Evolutionary conservation across 2,329 filamentous ascomycete genomes (phyloP).

Genomic region (Colletotrichum sp.): DNA sequence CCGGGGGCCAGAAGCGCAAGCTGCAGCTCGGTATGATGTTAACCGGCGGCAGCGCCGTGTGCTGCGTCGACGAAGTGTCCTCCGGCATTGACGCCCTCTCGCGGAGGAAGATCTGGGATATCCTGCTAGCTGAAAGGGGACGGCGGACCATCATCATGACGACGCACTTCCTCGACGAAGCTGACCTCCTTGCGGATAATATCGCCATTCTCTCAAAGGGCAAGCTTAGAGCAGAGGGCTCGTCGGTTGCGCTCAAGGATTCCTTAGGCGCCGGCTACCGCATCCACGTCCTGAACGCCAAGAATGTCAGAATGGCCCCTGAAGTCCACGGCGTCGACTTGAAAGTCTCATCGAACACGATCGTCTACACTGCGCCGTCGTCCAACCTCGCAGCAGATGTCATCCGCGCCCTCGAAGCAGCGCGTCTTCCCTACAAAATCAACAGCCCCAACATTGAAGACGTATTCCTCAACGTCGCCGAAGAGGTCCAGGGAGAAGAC

Average conservation of each 20-base stretch:
- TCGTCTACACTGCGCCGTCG: slow-evolving; percentile 74
- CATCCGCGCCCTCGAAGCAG: slow-evolving; percentile 70
- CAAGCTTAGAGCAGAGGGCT: slow-evolving; percentile 68
- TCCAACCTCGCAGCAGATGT: slow-evolving; percentile 75
- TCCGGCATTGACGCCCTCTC: slow-evolving; percentile 76
- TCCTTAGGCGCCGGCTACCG: slow-evolving; percentile 56
- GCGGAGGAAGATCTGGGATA: slow-evolving; percentile 55
- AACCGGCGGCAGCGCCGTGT: slow-evolving; percentile 73
- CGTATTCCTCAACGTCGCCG: slow-evolving; percentile 85
- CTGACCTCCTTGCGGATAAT: slow-evolving; percentile 73
- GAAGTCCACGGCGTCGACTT: slow-evolving; percentile 60
- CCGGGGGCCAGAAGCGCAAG: slow-evolving; percentile 79
- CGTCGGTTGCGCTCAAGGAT: slow-evolving; percentile 72
- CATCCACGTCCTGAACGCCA: slow-evolving; percentile 39
- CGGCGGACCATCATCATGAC: slow-evolving; percentile 72
- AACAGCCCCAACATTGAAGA: slow-evolving; percentile 91
- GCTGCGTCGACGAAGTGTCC: slow-evolving; percentile 77
- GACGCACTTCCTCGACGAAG: slow-evolving; percentile 80
- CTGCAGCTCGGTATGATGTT: slow-evolving; percentile 82
- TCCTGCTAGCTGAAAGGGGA: slow-evolving; percentile 71
- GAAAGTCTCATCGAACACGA: slow-evolving; percentile 70
- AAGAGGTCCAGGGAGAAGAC: slow-evolving; percentile 68
- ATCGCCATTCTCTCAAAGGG: slow-evolving; percentile 75
- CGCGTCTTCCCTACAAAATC: slow-evolving; percentile 81
- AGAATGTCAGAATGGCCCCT: slow-evolving; percentile 49